Evolutionary conservation across 164 flowering plant species (phyloP).

Genomic region (Buxus sempervirens): DNA sequence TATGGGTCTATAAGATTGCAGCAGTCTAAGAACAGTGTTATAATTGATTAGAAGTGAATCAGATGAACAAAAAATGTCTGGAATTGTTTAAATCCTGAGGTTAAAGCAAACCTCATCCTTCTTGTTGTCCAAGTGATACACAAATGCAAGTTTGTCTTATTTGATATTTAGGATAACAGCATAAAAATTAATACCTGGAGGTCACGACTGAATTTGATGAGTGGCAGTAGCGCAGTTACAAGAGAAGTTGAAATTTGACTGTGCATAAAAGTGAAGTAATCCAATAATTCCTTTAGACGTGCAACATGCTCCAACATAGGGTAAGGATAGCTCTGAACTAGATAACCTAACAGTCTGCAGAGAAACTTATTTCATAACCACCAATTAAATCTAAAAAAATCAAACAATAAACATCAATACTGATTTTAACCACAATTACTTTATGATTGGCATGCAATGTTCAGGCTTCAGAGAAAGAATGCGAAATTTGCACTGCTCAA

Average conservation of each 20-base stretch:
- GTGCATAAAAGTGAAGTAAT: conserved; percentile 76
- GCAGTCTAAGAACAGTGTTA: too few relatives aligned
- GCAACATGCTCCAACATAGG: conserved; percentile 66
- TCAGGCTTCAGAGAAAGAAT: conserved; percentile 74
- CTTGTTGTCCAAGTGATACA: neutral
- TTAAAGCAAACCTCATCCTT: neutral
- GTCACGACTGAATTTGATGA: conserved; percentile 59
- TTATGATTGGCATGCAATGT: conserved; percentile 53
- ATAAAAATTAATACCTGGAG: conserved; percentile 50
- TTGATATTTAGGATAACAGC: neutral
- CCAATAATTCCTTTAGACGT: conserved; percentile 75
- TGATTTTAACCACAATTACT: conserved; percentile 30
- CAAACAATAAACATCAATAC: neutral
- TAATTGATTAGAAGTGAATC: neutral
- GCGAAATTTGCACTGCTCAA: conserved; percentile 81
- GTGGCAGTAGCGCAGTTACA: conserved; percentile 59
- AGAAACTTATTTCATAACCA: neutral
- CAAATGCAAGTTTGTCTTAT: neutral
- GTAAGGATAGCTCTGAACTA: conserved; percentile 55
- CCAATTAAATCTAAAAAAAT: neutral
- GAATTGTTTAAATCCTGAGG: neutral
- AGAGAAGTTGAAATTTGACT: conserved; percentile 45
- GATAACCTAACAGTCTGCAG: conserved; percentile 56
- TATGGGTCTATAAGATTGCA: too few relatives aligned
- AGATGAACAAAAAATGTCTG: neutral